Conservation (phyloP, 331 rosid genomes). For the Telfairia occidentalis region DNA sequence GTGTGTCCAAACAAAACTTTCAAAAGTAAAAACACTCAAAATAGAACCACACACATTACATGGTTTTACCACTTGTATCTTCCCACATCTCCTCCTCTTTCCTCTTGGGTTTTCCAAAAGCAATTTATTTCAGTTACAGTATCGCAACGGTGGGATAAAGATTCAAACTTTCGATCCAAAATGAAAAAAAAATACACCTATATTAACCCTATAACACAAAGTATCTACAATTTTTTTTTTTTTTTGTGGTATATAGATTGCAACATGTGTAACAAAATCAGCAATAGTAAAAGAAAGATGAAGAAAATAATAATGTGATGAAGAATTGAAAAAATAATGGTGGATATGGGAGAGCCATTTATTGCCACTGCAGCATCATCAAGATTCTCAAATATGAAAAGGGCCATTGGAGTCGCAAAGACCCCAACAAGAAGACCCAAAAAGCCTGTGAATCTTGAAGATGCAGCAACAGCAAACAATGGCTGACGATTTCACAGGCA, state of each 20-base stretch:
- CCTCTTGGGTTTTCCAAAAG: too few species aligned
- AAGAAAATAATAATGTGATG: background rate
- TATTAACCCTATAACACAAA: too few species aligned
- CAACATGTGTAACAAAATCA: background rate
- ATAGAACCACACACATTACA: background rate
- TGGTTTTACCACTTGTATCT: conserved; percentile 9
- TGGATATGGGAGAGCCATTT: conserved; percentile 27
- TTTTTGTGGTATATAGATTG: too few species aligned
- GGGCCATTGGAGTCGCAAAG: background rate
- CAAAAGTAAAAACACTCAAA: background rate
- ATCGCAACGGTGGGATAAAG: too few species aligned
- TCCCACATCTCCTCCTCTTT: background rate
- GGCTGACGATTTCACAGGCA: conserved; percentile 21
- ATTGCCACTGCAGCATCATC: conserved; percentile 92
- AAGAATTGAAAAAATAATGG: background rate
- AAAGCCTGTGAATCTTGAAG: conserved; percentile 83
- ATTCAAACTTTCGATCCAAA: too few species aligned
- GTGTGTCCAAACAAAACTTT: background rate
- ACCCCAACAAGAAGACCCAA: conserved; percentile 10
- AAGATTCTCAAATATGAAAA: conserved; percentile 60
- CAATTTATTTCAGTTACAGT: too few species aligned
- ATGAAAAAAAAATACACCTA: too few species aligned
- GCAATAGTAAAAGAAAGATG: background rate
- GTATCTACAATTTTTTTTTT: too few species aligned
- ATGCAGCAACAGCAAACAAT: conserved; percentile 85